Conservation (phyloP, 139 green algal species). For the Closterium sp. region DNA sequence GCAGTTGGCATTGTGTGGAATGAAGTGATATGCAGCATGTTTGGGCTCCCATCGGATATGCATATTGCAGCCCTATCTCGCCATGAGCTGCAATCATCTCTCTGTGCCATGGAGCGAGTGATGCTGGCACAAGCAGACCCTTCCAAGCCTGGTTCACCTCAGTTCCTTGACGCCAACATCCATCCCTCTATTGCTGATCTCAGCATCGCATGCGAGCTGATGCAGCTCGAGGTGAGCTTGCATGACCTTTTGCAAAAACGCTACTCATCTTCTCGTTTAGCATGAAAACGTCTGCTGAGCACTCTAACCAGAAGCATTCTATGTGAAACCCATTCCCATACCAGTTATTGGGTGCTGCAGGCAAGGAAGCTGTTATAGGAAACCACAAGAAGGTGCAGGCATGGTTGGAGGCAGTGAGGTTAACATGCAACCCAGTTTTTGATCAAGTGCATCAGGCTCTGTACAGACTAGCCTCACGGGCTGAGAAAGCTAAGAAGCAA, state of each 20-base stretch:
- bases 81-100: not conserved
- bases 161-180: not conserved
- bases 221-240: conserved; percentile 15
- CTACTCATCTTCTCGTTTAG: not conserved
- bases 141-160: not conserved
- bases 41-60: not conserved
- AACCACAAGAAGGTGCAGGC: not conserved
- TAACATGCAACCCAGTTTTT: not conserved
- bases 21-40: not conserved
- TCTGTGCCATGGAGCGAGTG: not conserved
- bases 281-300: not conserved
- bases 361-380: not conserved
- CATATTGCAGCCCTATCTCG: not conserved
- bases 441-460: not conserved
- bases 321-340: not conserved
- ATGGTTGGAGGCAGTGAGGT: not conserved
- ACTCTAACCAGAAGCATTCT: not conserved
- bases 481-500: not conserved
- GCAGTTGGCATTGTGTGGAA: not conserved
- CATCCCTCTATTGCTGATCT: conserved; percentile 19
- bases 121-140: not conserved
- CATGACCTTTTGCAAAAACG: not conserved
- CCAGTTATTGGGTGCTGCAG: not conserved
- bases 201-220: conserved; percentile 22
- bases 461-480: not conserved